These are phyloP conservation scores for Peronospora belbahrii DNA, from an alignment of 352 stramenopile species.

Conservation along the genomic window DNA sequence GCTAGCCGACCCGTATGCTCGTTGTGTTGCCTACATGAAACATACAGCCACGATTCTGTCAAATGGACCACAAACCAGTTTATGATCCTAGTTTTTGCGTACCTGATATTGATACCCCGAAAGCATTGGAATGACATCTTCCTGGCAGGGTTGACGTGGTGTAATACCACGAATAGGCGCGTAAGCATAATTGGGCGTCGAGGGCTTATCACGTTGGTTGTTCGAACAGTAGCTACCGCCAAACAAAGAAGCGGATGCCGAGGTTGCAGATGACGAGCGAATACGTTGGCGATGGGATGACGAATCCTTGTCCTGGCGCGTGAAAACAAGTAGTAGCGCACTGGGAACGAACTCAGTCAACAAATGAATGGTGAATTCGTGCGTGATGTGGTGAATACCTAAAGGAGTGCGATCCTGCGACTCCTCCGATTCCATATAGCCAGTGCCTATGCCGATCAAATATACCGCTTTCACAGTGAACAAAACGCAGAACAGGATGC, in stretches of 20 bases:
- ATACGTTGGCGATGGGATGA: constrained; percentile 16
- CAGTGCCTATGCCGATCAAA: constrained; percentile 59
- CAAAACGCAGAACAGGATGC: constrained; percentile 58
- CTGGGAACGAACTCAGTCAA: constrained; percentile 66
- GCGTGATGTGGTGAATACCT: constrained; percentile 59
- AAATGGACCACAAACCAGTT: background rate
- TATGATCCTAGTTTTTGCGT: background rate
- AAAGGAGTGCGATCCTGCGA: constrained; percentile 51
- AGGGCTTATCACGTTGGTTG: constrained; percentile 30
- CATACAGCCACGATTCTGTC: background rate
- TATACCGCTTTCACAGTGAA: constrained; percentile 64
- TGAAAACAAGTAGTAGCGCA: constrained; percentile 61
- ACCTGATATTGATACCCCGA: constrained; percentile 67
- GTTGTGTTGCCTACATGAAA: constrained; percentile 27
- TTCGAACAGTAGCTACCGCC: constrained; percentile 25
- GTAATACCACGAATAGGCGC: constrained; percentile 27
- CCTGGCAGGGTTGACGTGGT: constrained; percentile 28
- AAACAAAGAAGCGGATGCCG: constrained; percentile 24
- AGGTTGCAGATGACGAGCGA: constrained; percentile 22
- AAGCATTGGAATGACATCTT: constrained; percentile 45
- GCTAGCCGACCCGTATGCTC: constrained; percentile 31
- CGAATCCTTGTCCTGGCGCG: constrained; percentile 34
- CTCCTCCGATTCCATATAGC: constrained; percentile 52
- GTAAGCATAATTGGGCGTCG: constrained; percentile 33
- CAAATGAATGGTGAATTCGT: constrained; percentile 67